Percentiles rank a stretch among this genome's conserved stretches.
Conservation (phyloP, 495 filamentous ascomycete genomes). For the Daldinia childiae region DNA sequence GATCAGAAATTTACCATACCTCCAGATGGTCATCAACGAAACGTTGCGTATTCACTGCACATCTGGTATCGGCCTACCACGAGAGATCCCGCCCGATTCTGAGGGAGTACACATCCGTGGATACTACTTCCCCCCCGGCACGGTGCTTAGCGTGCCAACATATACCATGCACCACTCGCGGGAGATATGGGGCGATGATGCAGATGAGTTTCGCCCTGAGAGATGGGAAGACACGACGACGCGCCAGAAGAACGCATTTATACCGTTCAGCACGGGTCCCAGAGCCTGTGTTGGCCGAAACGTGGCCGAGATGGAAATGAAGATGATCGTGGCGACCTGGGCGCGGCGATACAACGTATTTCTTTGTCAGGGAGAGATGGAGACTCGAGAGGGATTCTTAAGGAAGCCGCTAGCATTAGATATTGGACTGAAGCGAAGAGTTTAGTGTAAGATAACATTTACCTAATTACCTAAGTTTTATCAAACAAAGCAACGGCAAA, state of each 20-base stretch:
- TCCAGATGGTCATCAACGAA: constrained; percentile 84
- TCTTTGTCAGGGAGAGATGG: constrained; percentile 73
- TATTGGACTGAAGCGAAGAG: constrained; percentile 66
- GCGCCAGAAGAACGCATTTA: constrained; percentile 78
- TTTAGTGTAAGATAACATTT: not conserved
- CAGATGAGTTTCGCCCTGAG: constrained; percentile 79
- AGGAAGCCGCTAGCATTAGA: constrained; percentile 82
- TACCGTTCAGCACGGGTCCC: constrained; percentile 86
- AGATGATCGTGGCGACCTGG: constrained; percentile 80
- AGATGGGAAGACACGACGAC: constrained; percentile 73
- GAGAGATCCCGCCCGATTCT: constrained; percentile 73
- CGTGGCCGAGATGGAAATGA: constrained; percentile 91
- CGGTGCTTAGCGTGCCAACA: constrained; percentile 82
- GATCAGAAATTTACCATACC: constrained; percentile 80
- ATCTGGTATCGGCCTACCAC: constrained; percentile 86
- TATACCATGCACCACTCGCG: constrained; percentile 88
- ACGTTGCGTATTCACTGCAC: constrained; percentile 91
- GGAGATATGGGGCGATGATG: constrained; percentile 85
- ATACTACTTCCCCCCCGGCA: constrained; percentile 75
- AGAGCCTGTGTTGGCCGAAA: constrained; percentile 55
- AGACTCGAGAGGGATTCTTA: constrained; percentile 88
- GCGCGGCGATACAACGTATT: constrained; percentile 79
- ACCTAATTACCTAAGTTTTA: not conserved
- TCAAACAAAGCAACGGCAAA: not conserved
- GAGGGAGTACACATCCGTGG: constrained; percentile 56